Evolutionary conservation across 2,329 filamentous ascomycete species (phyloP).

Genomic region (Fusarium dimerum): DNA sequence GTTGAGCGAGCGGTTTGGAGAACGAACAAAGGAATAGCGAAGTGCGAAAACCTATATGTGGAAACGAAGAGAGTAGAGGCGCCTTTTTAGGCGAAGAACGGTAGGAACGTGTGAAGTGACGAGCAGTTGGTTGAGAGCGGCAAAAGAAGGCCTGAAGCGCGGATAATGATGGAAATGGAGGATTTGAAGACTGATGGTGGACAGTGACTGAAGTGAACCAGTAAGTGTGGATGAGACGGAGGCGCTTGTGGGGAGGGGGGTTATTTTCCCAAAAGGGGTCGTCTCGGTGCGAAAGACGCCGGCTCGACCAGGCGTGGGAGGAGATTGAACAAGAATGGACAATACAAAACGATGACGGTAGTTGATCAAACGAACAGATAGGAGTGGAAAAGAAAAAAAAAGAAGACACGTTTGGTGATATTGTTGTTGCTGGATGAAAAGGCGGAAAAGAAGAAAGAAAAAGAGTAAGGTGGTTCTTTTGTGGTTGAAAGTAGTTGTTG

Average conservation of each 20-base stretch:
- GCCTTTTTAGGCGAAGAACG: conserved; percentile 13
- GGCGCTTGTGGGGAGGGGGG: conserved; percentile 24
- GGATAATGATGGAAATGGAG: conserved; percentile 33
- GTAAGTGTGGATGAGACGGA: conserved; percentile 25
- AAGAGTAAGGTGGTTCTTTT: background rate
- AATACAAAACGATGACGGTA: conserved; percentile 11
- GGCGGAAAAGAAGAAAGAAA: conserved; percentile 1
- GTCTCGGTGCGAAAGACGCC: conserved; percentile 32
- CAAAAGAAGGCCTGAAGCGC: conserved; percentile 16
- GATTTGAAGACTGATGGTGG: conserved; percentile 20
- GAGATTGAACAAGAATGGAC: conserved; percentile 18
- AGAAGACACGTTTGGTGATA: conserved; percentile 2
- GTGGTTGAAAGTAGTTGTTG: too few species aligned
- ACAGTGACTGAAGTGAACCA: conserved; percentile 11
- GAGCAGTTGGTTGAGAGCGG: conserved; percentile 21
- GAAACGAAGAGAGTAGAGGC: conserved; percentile 18
- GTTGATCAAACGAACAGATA: background rate
- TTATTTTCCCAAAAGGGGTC: conserved; percentile 32
- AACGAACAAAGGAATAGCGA: conserved; percentile 18
- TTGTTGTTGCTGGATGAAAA: background rate
- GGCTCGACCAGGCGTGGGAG: conserved; percentile 27
- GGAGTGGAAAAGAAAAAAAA: conserved; percentile 16
- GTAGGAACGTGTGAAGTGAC: conserved; percentile 9
- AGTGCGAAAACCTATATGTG: conserved; percentile 18
- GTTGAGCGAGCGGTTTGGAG: conserved; percentile 17